Percentiles rank a stretch among this genome's conserved stretches.
phyloP scores from a whole-genome alignment of 805 yeast genomes.

The Saturnispora halmiae region DNA sequence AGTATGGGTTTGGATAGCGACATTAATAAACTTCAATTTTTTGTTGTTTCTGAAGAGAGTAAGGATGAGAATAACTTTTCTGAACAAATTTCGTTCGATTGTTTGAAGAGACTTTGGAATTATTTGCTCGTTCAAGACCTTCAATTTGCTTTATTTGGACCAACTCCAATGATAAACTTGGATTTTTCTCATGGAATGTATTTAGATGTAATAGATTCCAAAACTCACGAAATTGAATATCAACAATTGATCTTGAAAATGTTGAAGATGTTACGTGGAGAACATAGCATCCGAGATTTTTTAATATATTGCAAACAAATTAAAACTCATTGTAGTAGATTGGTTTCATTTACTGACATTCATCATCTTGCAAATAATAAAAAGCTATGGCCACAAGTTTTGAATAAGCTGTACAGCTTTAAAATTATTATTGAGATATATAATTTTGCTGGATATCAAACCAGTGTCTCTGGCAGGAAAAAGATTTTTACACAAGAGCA shows the following conservation, averaged over 20 bases:
- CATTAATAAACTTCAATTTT: conserved; percentile 7
- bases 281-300: background rate
- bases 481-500: background rate
- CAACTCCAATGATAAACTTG: conserved; percentile 14
- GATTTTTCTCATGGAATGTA: conserved; percentile 11
- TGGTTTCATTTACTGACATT: conserved; percentile 4
- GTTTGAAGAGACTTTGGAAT: conserved; percentile 14
- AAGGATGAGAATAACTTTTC: background rate
- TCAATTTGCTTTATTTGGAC: conserved; percentile 9
- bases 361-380: background rate
- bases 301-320: background rate
- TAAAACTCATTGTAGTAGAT: background rate
- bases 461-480: conserved; percentile 1
- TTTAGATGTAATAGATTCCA: background rate
- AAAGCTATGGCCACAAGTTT: conserved; percentile 1
- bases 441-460: conserved; percentile 2
- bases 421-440: conserved; percentile 1
- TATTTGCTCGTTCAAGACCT: conserved; percentile 13
- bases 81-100: conserved; percentile 8
- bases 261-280: background rate
- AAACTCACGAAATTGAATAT: background rate
- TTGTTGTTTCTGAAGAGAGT: background rate
- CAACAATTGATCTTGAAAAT: background rate
- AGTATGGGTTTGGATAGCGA: conserved; percentile 12
- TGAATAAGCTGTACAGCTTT: conserved; percentile 2